A percentile compares a stretch with the other conserved stretches of the same genome.
Evolutionary conservation across 257 asterid species (phyloP).

Genomic region (Catharanthus roseus): DNA sequence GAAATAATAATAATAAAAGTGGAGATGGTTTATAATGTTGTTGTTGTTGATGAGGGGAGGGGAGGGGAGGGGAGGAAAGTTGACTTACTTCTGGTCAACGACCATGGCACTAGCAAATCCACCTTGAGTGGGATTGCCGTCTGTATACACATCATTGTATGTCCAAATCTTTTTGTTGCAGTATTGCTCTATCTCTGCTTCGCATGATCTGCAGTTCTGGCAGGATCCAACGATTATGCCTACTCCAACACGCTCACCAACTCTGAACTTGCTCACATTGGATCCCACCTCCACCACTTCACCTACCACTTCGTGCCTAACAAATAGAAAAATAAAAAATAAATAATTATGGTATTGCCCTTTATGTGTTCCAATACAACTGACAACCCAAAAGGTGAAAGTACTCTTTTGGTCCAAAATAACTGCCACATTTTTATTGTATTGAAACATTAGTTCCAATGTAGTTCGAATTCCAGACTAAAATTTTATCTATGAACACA

Average conservation of each 20-base stretch:
- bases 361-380: not conserved
- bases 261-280: conserved; percentile 56
- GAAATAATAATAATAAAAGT: not conserved
- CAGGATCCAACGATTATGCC: conserved; percentile 84
- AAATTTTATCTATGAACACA: too few relatives aligned
- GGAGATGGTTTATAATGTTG: not conserved
- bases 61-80: not conserved
- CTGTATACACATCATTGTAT: conserved; percentile 80
- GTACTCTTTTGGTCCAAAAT: too few relatives aligned
- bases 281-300: conserved; percentile 88
- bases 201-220: conserved; percentile 58
- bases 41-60: not conserved
- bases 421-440: too few relatives aligned
- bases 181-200: conserved; percentile 72
- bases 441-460: too few relatives aligned
- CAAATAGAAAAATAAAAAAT: conserved; percentile 2
- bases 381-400: too few relatives aligned
- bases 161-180: conserved; percentile 95
- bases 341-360: too few relatives aligned
- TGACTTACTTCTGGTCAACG: conserved; percentile 69
- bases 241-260: conserved; percentile 75
- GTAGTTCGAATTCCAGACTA: too few relatives aligned
- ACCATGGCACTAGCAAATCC: conserved; percentile 84
- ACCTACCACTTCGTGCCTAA: conserved; percentile 92
- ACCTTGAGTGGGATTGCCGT: conserved; percentile 87